Conservation (phyloP, 371 early-diverging fungal species). For the Phascolomyces articulosus region DNA sequence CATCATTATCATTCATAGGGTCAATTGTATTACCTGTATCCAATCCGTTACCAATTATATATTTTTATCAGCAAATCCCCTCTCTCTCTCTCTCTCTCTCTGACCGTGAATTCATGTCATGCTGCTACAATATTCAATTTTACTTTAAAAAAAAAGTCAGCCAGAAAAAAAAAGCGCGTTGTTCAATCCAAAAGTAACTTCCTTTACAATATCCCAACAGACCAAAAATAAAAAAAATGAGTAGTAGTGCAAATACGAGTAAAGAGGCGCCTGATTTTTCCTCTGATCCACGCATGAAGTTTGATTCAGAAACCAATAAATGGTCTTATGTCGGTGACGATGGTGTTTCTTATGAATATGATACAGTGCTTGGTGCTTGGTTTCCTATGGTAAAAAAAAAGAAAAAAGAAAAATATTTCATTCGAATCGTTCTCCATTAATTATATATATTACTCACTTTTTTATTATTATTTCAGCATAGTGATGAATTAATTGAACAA, state of each 20-base stretch:
- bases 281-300: conserved; percentile 57
- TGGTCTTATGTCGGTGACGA: conserved; percentile 79
- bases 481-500: conserved; percentile 71
- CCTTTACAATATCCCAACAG: neutral
- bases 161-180: too few relatives aligned
- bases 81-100: too few relatives aligned
- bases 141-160: too few relatives aligned
- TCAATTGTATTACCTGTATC: too few relatives aligned
- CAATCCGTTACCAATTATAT: too few relatives aligned
- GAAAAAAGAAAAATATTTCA: neutral
- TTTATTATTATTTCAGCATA: conserved; percentile 40
- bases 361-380: conserved; percentile 81
- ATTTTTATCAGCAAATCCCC: too few relatives aligned
- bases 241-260: neutral
- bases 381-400: conserved; percentile 81
- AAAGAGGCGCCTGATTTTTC: conserved; percentile 29
- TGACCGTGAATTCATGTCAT: too few relatives aligned
- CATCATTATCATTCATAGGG: too few relatives aligned
- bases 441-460: too few relatives aligned
- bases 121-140: too few relatives aligned
- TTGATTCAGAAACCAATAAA: conserved; percentile 69
- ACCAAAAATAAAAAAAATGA: neutral
- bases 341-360: conserved; percentile 83
- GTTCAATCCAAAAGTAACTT: too few relatives aligned
- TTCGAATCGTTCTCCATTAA: too few relatives aligned